These are phyloP conservation scores for Termitomyces sp. DNA, from an alignment of 768 basidiomycete genomes.

Conservation along the genomic window DNA sequence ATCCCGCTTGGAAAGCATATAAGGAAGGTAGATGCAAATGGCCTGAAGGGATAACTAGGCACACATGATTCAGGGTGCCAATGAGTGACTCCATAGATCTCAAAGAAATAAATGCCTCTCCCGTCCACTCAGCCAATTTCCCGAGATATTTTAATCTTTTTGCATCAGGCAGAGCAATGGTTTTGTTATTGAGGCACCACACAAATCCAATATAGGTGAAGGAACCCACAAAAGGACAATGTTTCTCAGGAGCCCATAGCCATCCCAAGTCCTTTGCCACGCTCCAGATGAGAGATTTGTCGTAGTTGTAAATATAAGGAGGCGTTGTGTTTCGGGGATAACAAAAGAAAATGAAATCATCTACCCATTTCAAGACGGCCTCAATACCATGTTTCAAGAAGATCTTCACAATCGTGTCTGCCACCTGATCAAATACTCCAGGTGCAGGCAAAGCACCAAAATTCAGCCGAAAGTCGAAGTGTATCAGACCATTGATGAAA, in stretches of 20 bases:
- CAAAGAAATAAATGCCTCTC: background rate
- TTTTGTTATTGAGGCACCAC: background rate
- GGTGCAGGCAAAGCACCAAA: slow-evolving; percentile 27
- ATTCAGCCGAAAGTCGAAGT: slow-evolving; percentile 19
- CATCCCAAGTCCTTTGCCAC: slow-evolving; percentile 17
- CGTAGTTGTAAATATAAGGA: slow-evolving; percentile 3
- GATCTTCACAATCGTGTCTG: slow-evolving; percentile 27
- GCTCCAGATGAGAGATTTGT: slow-evolving; percentile 12
- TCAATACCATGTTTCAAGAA: background rate
- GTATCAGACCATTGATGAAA: slow-evolving; percentile 15
- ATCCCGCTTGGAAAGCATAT: background rate
- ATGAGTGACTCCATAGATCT: background rate
- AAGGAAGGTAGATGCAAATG: background rate
- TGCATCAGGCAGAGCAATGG: background rate
- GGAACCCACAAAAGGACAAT: slow-evolving; percentile 5
- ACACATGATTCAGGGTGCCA: background rate
- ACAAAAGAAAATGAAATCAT: slow-evolving; percentile 25
- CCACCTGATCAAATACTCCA: slow-evolving; percentile 27
- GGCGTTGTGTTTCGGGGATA: slow-evolving; percentile 4
- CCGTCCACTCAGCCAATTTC: background rate
- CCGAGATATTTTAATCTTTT: too few relatives aligned
- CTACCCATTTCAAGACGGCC: slow-evolving; percentile 18
- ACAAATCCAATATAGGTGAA: background rate
- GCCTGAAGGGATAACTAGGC: too few relatives aligned
- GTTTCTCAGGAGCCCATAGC: slow-evolving; percentile 21